Conservation (phyloP, 257 asterid genomes). For the Linderniella brevidens region DNA sequence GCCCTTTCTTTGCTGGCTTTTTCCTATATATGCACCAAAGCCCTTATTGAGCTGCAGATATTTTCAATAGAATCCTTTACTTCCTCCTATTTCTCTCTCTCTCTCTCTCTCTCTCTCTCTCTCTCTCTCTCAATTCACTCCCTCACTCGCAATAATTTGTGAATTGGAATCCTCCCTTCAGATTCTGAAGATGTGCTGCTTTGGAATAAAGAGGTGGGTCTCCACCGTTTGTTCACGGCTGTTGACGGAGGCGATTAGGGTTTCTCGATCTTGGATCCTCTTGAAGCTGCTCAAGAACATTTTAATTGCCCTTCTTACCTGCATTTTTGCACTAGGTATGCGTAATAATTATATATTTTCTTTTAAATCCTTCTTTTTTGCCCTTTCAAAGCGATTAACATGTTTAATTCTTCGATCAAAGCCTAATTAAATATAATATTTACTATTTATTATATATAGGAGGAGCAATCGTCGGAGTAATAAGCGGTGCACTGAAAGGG, state of each 20-base stretch:
- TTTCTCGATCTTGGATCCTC: neutral
- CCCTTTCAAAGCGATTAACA: neutral
- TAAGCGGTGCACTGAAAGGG: slow-evolving; percentile 79
- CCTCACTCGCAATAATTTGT: too few relatives aligned
- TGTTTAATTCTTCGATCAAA: too few relatives aligned
- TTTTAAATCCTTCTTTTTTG: neutral
- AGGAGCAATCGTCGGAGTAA: slow-evolving; percentile 62
- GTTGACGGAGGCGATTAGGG: neutral
- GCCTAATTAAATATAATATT: too few relatives aligned
- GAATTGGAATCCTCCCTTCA: too few relatives aligned
- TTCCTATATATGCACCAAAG: too few relatives aligned
- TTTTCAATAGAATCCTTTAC: too few relatives aligned
- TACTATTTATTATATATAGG: slow-evolving; percentile 18
- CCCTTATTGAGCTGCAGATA: too few relatives aligned
- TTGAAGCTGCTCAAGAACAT: slow-evolving; percentile 1
- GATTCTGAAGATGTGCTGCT: too few relatives aligned
- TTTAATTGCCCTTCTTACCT: neutral
- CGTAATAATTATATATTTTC: neutral
- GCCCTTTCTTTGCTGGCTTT: too few relatives aligned
- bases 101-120: too few relatives aligned
- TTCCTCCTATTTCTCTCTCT: too few relatives aligned
- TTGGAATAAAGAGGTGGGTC: neutral
- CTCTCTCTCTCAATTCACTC: too few relatives aligned
- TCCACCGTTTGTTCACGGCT: neutral
- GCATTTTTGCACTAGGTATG: slow-evolving; percentile 3